Evolutionary conservation across 352 stramenopile species (phyloP).

Genomic region (Paralagenidium karlingii): DNA sequence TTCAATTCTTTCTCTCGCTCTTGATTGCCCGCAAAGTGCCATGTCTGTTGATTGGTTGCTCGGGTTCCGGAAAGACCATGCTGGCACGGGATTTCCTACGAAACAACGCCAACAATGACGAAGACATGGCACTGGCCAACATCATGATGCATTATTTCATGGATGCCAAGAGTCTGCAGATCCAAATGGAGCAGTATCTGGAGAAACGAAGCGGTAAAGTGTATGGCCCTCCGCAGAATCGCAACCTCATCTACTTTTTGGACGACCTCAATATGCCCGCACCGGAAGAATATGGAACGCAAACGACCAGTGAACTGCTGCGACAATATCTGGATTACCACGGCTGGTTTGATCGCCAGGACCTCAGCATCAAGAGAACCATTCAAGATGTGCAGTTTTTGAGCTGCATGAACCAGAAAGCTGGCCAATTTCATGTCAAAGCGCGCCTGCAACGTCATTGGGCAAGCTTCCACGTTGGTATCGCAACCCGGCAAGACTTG

Average conservation of each 20-base stretch:
- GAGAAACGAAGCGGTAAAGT: slow-evolving; percentile 82
- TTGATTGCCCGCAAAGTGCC: slow-evolving; percentile 28
- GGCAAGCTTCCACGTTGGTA: slow-evolving; percentile 55
- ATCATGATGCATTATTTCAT: slow-evolving; percentile 85
- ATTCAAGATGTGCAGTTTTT: slow-evolving; percentile 86
- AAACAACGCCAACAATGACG: slow-evolving; percentile 38
- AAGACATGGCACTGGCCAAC: slow-evolving; percentile 33
- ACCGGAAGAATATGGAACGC: slow-evolving; percentile 81
- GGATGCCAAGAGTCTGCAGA: slow-evolving; percentile 63
- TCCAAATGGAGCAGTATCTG: slow-evolving; percentile 61
- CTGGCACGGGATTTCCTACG: slow-evolving; percentile 65
- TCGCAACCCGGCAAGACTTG: slow-evolving; percentile 53
- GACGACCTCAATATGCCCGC: slow-evolving; percentile 87
- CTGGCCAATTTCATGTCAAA: slow-evolving; percentile 80
- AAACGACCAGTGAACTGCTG: slow-evolving; percentile 81
- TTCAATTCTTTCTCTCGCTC: slow-evolving; percentile 51
- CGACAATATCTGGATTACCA: slow-evolving; percentile 88
- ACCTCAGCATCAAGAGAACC: slow-evolving; percentile 76
- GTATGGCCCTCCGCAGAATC: slow-evolving; percentile 71
- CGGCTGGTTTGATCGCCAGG: slow-evolving; percentile 83
- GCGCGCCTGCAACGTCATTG: slow-evolving; percentile 84
- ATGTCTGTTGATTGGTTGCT: slow-evolving; percentile 69
- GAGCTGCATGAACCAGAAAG: slow-evolving; percentile 86
- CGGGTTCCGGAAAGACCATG: slow-evolving; percentile 77
- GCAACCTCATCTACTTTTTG: slow-evolving; percentile 80